These are phyloP conservation scores for Dacryopinax primogenitus DNA, from an alignment of 768 basidiomycete species.

Conservation along the genomic window DNA sequence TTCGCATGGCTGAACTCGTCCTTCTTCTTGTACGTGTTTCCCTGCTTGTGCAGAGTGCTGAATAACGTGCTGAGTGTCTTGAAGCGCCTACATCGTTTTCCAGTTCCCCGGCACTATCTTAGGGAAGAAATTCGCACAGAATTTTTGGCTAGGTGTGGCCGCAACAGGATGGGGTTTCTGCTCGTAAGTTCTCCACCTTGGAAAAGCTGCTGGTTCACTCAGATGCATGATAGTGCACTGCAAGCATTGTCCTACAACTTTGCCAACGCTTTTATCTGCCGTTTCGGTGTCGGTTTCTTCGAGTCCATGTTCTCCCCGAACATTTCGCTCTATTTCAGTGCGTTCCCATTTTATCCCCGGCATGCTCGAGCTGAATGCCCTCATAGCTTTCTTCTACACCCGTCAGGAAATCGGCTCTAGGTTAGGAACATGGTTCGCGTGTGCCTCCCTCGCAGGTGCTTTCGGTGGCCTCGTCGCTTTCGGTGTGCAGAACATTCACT, in stretches of 20 bases:
- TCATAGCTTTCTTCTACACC: slow-evolving; percentile 13
- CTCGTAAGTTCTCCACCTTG: background rate
- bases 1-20: slow-evolving; percentile 4
- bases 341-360: background rate
- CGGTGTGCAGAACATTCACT: slow-evolving; percentile 20
- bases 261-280: slow-evolving; percentile 7
- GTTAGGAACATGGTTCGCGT: slow-evolving; percentile 6
- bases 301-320: slow-evolving; percentile 2
- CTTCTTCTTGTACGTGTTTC: slow-evolving; percentile 7
- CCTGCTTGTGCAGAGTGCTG: background rate
- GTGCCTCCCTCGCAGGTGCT: slow-evolving; percentile 16
- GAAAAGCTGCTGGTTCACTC: background rate
- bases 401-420: slow-evolving; percentile 8
- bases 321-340: slow-evolving; percentile 6
- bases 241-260: slow-evolving; percentile 8
- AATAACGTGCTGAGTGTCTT: background rate
- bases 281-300: background rate
- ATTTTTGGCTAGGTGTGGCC: slow-evolving; percentile 11
- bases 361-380: background rate
- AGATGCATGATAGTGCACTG: background rate
- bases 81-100: slow-evolving; percentile 5
- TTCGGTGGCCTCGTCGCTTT: slow-evolving; percentile 26
- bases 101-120: slow-evolving; percentile 10
- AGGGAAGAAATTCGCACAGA: slow-evolving; percentile 7
- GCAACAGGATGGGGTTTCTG: slow-evolving; percentile 10